phyloP scores from a whole-genome alignment of 2,329 filamentous ascomycete genomes.

The Tricladium varicosporioides region DNA sequence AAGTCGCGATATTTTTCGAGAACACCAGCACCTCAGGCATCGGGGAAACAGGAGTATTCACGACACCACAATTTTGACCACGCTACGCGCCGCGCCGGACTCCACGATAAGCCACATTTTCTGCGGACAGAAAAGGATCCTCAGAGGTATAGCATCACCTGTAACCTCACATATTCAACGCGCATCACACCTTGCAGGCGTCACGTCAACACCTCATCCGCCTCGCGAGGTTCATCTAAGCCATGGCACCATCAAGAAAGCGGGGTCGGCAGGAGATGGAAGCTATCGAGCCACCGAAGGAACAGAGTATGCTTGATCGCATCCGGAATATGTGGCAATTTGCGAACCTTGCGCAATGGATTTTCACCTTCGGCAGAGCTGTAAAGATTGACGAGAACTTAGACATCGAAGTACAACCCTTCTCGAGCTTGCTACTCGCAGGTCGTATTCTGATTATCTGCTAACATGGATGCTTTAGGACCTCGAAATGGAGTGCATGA shows the following conservation, averaged over 20 bases:
- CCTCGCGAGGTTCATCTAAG: conserved; percentile 15
- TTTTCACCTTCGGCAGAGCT: conserved; percentile 83
- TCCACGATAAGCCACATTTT: background rate
- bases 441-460: background rate
- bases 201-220: conserved; percentile 2
- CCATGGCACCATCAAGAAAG: conserved; percentile 48
- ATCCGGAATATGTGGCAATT: conserved; percentile 95
- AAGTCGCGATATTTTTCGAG: background rate
- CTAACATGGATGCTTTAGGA: conserved; percentile 55
- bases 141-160: no score
- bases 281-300: conserved; percentile 30
- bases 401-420: conserved; percentile 73
- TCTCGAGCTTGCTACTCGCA: background rate
- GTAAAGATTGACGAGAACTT: conserved; percentile 88
- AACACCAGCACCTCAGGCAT: background rate
- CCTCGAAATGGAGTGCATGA: conserved; percentile 84
- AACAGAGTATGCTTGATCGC: conserved; percentile 51
- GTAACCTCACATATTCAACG: no score
- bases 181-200: background rate
- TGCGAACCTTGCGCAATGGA: conserved; percentile 89
- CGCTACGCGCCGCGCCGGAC: background rate
- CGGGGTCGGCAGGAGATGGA: conserved; percentile 46
- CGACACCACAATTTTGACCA: background rate
- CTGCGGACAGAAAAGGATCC: background rate
- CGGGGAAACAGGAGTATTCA: background rate